Evolutionary conservation across 495 filamentous ascomycete genomes (phyloP), one percentile per base, ranked within the genome.

Genomic region (Aspergillus egyptiacus): DNA sequence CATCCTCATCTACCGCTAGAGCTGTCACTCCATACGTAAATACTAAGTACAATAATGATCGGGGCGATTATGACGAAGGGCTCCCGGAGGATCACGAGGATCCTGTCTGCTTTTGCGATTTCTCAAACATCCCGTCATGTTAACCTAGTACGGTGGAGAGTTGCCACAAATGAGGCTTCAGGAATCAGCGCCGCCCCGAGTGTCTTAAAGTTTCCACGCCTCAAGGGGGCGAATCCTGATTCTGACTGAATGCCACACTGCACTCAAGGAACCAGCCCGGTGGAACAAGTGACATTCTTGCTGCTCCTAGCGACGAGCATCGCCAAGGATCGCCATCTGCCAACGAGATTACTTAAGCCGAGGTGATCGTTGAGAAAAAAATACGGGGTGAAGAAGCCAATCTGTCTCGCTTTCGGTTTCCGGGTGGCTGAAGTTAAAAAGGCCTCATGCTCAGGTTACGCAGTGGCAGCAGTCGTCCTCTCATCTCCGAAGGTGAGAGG

Each of bases 381-480:
- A 44, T 51, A 43, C 44, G 48, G 48, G 39, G 39, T 50, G 10
- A 28, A 14, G 19, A 47, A 31, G 33, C 46, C 34, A 43, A 27
- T 44, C 39, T 32, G 24, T 13, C 47, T 33, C 28, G 41, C 27
- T 44, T 44, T 44, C 28, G 41, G 41, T 44, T 44, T 44, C 39
- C 23, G 39, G 34, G 39, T 51, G 48, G 48, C 48, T 51, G 38
- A 44, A 50, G 23, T 43, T n/a, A n/a, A n/a, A 50, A 43, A 51
- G 48, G 48, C 44, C 48, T 44, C 48, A 51, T 51, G 48, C 48
- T 51, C 39, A 43, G 54, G 57, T 57, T 55, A 65, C 67, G 64
- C 62, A 67, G 58, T 67, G 66, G 66, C 61, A 49, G 40, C 42
- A 33, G 47, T 37, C 19, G 19, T 49, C 45, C 43, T 9, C 9